phyloP scores from a whole-genome alignment of 2,329 filamentous ascomycete species.

The Microsporum audouinii region DNA sequence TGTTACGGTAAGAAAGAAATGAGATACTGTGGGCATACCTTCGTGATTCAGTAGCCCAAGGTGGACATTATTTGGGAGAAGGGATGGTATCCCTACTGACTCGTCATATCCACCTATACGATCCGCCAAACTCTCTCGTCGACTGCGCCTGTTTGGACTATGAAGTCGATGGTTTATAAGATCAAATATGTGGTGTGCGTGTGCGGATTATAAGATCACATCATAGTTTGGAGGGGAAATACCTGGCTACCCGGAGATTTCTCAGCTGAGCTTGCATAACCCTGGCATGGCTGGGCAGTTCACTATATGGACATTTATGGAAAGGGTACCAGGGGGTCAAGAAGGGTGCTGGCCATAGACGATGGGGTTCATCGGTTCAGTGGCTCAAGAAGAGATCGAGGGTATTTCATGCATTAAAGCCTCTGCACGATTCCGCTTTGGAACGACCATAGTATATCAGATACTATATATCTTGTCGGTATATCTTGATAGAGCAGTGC shows the following conservation, averaged over 20 bases:
- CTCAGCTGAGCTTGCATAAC: not conserved
- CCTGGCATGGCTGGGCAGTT: not conserved
- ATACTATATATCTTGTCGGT: conserved; percentile 56
- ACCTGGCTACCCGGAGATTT: not conserved
- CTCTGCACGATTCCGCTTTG: conserved; percentile 24
- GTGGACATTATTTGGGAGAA: not conserved
- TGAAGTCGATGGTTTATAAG: not conserved
- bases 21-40: not conserved
- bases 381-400: conserved; percentile 2
- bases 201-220: not conserved
- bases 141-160: not conserved
- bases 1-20: not conserved
- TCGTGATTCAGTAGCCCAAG: not conserved
- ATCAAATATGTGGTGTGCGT: not conserved
- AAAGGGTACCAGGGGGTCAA: conserved; percentile 3
- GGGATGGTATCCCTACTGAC: not conserved
- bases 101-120: not conserved
- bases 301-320: conserved; percentile 1
- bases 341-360: conserved; percentile 4
- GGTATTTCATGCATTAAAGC: conserved; percentile 3
- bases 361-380: conserved; percentile 3
- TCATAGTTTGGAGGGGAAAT: not conserved
- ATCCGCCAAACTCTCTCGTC: not conserved
- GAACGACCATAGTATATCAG: conserved; percentile 37
- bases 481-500: conserved; percentile 57